Percentiles rank a stretch among this genome's conserved stretches.
These are phyloP conservation scores for Tylopilus sp. DNA, from an alignment of 768 basidiomycete genomes.

Conservation along the genomic window DNA sequence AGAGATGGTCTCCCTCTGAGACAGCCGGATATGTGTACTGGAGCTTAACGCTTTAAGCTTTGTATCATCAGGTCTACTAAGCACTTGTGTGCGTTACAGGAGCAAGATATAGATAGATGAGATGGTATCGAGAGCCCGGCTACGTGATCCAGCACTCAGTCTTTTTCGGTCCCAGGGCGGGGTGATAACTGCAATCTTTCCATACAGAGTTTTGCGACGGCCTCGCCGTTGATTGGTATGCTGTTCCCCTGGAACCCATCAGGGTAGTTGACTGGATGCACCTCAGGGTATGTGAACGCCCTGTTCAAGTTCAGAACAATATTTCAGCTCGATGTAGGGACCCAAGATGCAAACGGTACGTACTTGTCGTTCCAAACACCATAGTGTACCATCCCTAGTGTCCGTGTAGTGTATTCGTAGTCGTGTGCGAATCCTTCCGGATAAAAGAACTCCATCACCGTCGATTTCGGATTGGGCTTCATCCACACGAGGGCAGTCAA, in stretches of 20 bases:
- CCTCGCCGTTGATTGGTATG: conserved; percentile 77
- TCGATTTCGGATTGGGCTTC: conserved; percentile 76
- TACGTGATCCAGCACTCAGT: background rate
- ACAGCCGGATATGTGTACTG: too few relatives aligned
- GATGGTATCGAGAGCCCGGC: too few relatives aligned
- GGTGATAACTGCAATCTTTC: conserved; percentile 45
- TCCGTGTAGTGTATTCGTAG: conserved; percentile 78
- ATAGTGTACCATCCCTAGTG: conserved; percentile 79
- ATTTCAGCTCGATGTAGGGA: too few relatives aligned
- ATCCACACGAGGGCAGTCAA: conserved; percentile 89
- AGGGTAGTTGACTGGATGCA: conserved; percentile 70
- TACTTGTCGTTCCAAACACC: conserved; percentile 81
- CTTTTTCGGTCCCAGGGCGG: background rate
- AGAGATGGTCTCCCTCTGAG: too few relatives aligned
- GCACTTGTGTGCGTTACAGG: too few relatives aligned
- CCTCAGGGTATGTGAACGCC: conserved; percentile 68
- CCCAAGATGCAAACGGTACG: conserved; percentile 14
- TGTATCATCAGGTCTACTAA: too few relatives aligned
- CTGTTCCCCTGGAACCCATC: conserved; percentile 87
- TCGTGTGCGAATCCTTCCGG: conserved; percentile 82
- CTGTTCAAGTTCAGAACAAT: too few relatives aligned
- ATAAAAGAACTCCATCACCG: conserved; percentile 92
- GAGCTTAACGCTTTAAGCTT: too few relatives aligned
- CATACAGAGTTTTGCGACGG: conserved; percentile 58
- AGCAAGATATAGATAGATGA: too few relatives aligned